Conservation (phyloP, 345 rosid species). For the Melastoma malabathricum region DNA sequence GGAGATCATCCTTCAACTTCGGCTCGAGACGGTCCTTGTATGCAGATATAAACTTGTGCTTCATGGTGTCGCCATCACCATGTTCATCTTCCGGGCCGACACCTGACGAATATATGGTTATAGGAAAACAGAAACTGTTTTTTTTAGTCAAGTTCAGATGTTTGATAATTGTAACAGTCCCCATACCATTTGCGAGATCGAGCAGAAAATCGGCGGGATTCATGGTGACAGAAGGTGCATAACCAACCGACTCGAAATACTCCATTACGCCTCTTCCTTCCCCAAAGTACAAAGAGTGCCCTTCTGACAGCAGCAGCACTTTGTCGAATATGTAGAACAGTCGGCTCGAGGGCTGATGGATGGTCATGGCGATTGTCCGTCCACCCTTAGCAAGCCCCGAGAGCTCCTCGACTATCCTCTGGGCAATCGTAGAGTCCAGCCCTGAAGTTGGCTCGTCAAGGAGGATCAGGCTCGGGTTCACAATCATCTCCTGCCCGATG, state of each 20-base stretch:
- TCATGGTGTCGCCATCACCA: constrained; percentile 4
- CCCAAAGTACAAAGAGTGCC: constrained; percentile 35
- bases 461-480: constrained; percentile 39
- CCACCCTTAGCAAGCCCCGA: constrained; percentile 32
- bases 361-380: constrained; percentile 36
- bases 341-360: constrained; percentile 51
- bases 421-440: constrained; percentile 43
- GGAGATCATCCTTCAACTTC: constrained; percentile 17
- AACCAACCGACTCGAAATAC: constrained; percentile 37
- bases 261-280: constrained; percentile 28
- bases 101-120: constrained; percentile 7
- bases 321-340: constrained; percentile 49
- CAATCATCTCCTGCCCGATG: constrained; percentile 43
- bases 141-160: too few relatives aligned
- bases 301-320: constrained; percentile 41
- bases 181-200: constrained; percentile 11
- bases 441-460: constrained; percentile 52
- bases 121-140: too few relatives aligned
- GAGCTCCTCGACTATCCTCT: constrained; percentile 9
- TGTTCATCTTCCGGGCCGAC: constrained; percentile 14
- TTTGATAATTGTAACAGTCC: too few relatives aligned
- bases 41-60: constrained; percentile 8
- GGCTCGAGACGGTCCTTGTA: constrained; percentile 16
- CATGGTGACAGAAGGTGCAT: constrained; percentile 29
- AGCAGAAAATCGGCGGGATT: constrained; percentile 44